These are phyloP conservation scores for Pseudogymnoascus sp. DNA, from an alignment of 2,329 filamentous ascomycete species.

Conservation along the genomic window DNA sequence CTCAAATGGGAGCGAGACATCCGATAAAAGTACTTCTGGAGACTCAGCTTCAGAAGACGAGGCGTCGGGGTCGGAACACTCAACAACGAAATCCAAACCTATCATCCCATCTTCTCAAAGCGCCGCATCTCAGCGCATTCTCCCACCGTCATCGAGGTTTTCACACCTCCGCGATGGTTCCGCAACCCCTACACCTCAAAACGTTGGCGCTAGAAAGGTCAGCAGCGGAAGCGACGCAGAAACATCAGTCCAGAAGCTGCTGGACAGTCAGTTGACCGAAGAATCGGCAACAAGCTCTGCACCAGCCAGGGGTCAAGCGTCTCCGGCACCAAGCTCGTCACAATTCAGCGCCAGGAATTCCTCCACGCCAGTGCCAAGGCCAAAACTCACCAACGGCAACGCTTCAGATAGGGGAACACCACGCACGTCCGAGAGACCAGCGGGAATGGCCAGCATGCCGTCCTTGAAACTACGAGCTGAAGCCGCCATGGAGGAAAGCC, in stretches of 20 bases:
- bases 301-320: not conserved
- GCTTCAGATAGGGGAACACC: not conserved
- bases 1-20: conserved; percentile 2
- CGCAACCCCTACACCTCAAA: not conserved
- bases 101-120: not conserved
- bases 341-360: not conserved
- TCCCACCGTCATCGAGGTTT: not conserved
- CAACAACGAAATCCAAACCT: not conserved
- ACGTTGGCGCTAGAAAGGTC: not conserved
- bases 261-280: not conserved
- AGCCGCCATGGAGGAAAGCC: not conserved
- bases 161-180: not conserved
- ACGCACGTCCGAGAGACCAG: not conserved
- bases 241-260: not conserved
- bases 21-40: not conserved
- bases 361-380: not conserved
- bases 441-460: not conserved
- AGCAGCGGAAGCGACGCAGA: not conserved
- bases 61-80: not conserved
- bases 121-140: not conserved
- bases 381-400: not conserved
- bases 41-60: not conserved
- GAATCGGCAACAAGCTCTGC: not conserved
- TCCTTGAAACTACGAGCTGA: not conserved
- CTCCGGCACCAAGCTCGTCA: not conserved